Evolutionary conservation across 2,329 filamentous ascomycete species (phyloP), one percentile per base, ranked within the genome.

Genomic region (Arthroderma sp.): DNA sequence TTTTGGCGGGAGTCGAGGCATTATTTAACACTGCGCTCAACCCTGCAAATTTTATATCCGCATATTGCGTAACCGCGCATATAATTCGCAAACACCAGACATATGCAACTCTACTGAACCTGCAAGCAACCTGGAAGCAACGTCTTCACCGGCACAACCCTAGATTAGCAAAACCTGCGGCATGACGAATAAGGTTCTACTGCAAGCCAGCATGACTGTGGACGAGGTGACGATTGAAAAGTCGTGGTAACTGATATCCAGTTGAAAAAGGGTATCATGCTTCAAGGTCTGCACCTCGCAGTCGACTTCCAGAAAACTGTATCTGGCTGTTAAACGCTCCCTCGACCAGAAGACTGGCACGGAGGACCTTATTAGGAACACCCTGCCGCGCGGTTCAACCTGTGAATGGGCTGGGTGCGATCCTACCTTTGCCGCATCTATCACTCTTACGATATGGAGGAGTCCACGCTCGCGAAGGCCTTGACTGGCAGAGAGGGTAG

Each of bases 211-310:
- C 32, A 40, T 47, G 3, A 51, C 51, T 3, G 42, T 57, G 1
- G 52, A 54, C 4, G 29, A 45, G 9, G 49, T 46, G 4, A 53
- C 53, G 3, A 50, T 50, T 22, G 10, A 15, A 42, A n/a, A 31
- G 41, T 27, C 54, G 54, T 34, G 53, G 53, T 7, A 41, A 31
- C 29, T 57, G 51, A 51, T 45, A 56, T 42, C 44, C 31, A 1
- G 49, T 40, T 8, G 34, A 27, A 5, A 47, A 36, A 1, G 46
- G 1, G 53, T 56, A 9, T 49, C 50, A 6, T 57, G 54, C 46
- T 40, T 46, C 1, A 22, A 29, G 9, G 52, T 57, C 9, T 57
- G 53, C 40, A 36, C 48, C 4, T 40, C 48, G 36, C 40, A 52
- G n/a, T 10, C 22, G 2, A 50, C 53, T n/a, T 36, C 48, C 3